These are phyloP conservation scores for Brasilioporus rufonigricans DNA, from an alignment of 768 basidiomycete genomes.

Conservation along the genomic window DNA sequence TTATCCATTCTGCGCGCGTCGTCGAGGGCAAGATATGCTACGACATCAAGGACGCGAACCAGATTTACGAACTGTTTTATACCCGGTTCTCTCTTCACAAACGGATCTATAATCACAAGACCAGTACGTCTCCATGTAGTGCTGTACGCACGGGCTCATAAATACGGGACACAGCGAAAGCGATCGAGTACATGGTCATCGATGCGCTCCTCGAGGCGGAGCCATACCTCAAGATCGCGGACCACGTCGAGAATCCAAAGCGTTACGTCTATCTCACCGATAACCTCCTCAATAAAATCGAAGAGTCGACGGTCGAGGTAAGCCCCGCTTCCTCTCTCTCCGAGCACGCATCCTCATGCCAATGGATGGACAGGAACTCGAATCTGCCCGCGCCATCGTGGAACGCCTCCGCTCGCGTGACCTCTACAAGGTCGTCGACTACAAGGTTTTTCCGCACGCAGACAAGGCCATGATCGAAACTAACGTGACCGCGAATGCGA, in stretches of 20 bases:
- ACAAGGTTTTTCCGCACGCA: slow-evolving; percentile 45
- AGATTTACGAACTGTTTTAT: slow-evolving; percentile 70
- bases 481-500: slow-evolving; percentile 37
- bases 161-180: slow-evolving; percentile 46
- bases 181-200: slow-evolving; percentile 83
- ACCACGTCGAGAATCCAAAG: slow-evolving; percentile 53
- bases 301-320: slow-evolving; percentile 42
- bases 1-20: slow-evolving; percentile 74
- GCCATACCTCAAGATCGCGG: slow-evolving; percentile 56
- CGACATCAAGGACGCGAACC: slow-evolving; percentile 76
- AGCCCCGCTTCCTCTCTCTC: neutral
- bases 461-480: slow-evolving; percentile 25
- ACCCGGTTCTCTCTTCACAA: slow-evolving; percentile 82
- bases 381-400: slow-evolving; percentile 55
- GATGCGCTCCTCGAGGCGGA: slow-evolving; percentile 75
- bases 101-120: slow-evolving; percentile 79
- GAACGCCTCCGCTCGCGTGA: slow-evolving; percentile 60
- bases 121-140: slow-evolving; percentile 29
- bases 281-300: slow-evolving; percentile 58
- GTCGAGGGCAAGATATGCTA: slow-evolving; percentile 76
- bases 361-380: slow-evolving; percentile 49
- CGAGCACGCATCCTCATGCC: neutral
- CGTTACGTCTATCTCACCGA: slow-evolving; percentile 68
- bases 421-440: slow-evolving; percentile 70
- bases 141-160: neutral